Conservation (phyloP, 129 eudicot species). For the Pulicaria dysenterica region DNA sequence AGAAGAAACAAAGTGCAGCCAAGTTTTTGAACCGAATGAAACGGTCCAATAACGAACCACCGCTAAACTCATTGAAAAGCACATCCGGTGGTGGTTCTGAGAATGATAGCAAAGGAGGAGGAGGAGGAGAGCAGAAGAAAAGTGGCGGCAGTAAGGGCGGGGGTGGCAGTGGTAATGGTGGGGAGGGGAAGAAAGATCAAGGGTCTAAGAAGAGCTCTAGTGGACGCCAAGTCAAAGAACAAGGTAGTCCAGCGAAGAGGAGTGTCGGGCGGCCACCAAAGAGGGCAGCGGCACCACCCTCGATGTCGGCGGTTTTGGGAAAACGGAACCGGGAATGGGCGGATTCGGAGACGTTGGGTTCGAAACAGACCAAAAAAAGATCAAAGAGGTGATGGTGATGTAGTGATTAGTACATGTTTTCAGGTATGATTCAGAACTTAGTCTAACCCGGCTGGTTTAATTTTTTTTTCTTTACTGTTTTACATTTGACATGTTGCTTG, state of each 20-base stretch:
- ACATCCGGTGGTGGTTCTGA: slow-evolving; percentile 39
- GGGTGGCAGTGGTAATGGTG: slow-evolving; percentile 19
- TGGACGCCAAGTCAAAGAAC: slow-evolving; percentile 46
- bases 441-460: slow-evolving; percentile 37
- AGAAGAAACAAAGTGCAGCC: slow-evolving; percentile 59
- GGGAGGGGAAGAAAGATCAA: slow-evolving; percentile 50
- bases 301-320: slow-evolving; percentile 34
- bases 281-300: slow-evolving; percentile 55
- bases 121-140: slow-evolving; percentile 30
- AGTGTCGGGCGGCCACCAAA: slow-evolving; percentile 68
- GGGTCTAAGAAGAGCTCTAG: slow-evolving; percentile 28
- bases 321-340: slow-evolving; percentile 52
- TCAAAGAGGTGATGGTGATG: slow-evolving; percentile 47
- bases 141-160: slow-evolving; percentile 40
- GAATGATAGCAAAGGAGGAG: slow-evolving; percentile 29
- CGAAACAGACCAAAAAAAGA: slow-evolving; percentile 63
- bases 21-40: slow-evolving; percentile 58
- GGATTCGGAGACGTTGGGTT: slow-evolving; percentile 40
- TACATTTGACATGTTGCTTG: slow-evolving; percentile 23
- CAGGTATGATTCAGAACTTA: slow-evolving; percentile 34
- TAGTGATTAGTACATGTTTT: slow-evolving; percentile 32
- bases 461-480: slow-evolving; percentile 7
- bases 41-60: slow-evolving; percentile 41
- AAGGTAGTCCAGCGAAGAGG: slow-evolving; percentile 55
- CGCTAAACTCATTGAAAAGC: slow-evolving; percentile 46